These are phyloP conservation scores for Incumbomyces lentus DNA, from an alignment of 2,329 filamentous ascomycete genomes.

Conservation along the genomic window DNA sequence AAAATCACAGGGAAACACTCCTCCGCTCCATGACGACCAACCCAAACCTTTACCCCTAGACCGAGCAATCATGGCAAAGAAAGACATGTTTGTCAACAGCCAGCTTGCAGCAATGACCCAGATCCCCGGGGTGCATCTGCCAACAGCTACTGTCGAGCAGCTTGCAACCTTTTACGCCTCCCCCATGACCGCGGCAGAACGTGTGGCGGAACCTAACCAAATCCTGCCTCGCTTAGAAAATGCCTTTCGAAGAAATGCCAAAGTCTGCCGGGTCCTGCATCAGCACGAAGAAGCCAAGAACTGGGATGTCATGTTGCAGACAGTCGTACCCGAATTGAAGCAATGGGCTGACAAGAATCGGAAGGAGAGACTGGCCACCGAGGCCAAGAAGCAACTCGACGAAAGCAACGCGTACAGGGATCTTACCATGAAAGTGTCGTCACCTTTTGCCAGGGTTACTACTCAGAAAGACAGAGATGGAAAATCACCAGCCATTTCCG, in stretches of 20 bases:
- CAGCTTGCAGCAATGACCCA: constrained; percentile 42
- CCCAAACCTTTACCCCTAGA: constrained; percentile 42
- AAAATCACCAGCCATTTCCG: constrained; percentile 21
- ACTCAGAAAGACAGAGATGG: constrained; percentile 3
- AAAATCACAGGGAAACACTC: constrained; percentile 45
- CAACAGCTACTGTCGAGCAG: constrained; percentile 32
- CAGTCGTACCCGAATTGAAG: constrained; percentile 41
- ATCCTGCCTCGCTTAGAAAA: constrained; percentile 28
- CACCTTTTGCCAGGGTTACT: neutral
- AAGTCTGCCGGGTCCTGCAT: constrained; percentile 41
- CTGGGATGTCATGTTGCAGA: constrained; percentile 47
- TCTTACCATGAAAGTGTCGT: neutral
- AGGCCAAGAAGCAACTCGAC: constrained; percentile 8
- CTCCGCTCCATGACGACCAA: constrained; percentile 38
- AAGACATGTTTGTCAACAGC: constrained; percentile 23
- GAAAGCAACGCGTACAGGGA: neutral
- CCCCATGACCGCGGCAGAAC: constrained; percentile 25
- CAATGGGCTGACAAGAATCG: constrained; percentile 28
- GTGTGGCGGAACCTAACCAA: constrained; percentile 19
- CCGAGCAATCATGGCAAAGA: constrained; percentile 33
- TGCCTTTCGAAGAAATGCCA: constrained; percentile 44
- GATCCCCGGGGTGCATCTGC: constrained; percentile 37
- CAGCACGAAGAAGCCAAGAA: constrained; percentile 46
- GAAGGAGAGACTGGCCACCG: constrained; percentile 22
- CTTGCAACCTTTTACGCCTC: constrained; percentile 34